Base-by-base conservation (phyloP, 768 basidiomycete species). In the Psilocybe tampanensis region DNA sequence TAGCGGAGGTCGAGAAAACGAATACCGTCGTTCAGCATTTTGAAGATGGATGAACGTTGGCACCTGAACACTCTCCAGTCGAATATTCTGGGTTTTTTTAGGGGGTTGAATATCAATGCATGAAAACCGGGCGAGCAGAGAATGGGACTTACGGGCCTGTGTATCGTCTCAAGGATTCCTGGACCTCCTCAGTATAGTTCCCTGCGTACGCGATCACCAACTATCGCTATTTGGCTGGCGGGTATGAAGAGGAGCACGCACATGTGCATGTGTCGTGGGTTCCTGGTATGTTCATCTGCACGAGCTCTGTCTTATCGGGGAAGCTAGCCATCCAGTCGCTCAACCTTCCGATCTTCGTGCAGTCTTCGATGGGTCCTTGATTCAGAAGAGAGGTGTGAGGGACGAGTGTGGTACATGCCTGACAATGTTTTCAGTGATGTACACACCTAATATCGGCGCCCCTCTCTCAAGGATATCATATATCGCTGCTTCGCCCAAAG, bases 201-300 rank as follows among this genome's bases (percentile, higher is more conserved):
- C 79, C 77, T 80, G 44, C 3, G 2, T 32, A 15, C 7, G 15
- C 13, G 26, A 17, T 50, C 36, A 13, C 12, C n/a, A 43, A 21
- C 8, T 13, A 48, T 18, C 42, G 32, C 9, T 19, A 19, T 15
- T 26, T 24, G 19, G 13, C n/a, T n/a, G 15, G 54, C 17, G n/a
- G 26, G 44, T 39, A 32, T 3, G 52, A 68, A 44, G 61, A 76
- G 34, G 22, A 19, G n/a, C 8, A 47, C 44, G 45, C 45, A 55
- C 79, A 77, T 8, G 81, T 81, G 2, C 76, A 68, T 0, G 80
- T 70, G 62, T 83, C 81, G 56, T 83, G 80, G 3, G 77, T 79
- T 21, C 80, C 81, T 7, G 80, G 81, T 17, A 83, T 60, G 60
- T 80, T 82, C 76, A 82, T 76, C 39, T 75, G 73, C 9, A 78